Conservation (phyloP, 2,329 filamentous ascomycete genomes). For the Lachnellula occidentalis region DNA sequence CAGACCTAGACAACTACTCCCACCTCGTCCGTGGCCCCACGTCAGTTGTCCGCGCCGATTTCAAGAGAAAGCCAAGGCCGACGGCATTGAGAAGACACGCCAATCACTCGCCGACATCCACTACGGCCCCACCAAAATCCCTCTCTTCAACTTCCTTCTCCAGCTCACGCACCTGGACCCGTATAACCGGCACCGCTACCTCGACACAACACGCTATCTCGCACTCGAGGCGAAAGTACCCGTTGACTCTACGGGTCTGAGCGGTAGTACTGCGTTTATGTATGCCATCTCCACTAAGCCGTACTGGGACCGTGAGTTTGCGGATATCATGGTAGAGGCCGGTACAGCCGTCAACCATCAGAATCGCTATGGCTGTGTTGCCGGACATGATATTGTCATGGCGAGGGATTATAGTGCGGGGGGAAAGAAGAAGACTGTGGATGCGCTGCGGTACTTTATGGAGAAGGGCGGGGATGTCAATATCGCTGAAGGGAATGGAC, state of each 20-base stretch:
- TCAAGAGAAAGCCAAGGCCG: neutral
- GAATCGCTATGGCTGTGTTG: conserved; percentile 9
- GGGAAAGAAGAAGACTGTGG: conserved; percentile 6
- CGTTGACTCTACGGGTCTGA: conserved; percentile 7
- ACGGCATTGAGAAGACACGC: neutral
- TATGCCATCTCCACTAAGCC: conserved; percentile 8
- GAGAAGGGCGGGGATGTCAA: conserved; percentile 5
- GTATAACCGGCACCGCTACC: neutral
- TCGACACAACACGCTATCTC: conserved; percentile 4
- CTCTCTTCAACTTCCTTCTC: conserved; percentile 11
- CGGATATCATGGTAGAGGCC: conserved; percentile 4
- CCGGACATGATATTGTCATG: conserved; percentile 11
- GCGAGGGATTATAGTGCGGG: conserved; percentile 1
- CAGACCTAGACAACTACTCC: conserved; percentile 6
- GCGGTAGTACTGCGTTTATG: conserved; percentile 5
- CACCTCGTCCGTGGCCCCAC: neutral
- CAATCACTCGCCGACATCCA: neutral
- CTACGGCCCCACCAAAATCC: conserved; percentile 8
- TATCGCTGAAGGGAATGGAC: conserved; percentile 4
- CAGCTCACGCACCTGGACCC: conserved; percentile 9
- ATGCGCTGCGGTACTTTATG: conserved; percentile 4
- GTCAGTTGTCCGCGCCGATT: neutral
- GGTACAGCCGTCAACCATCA: conserved; percentile 4
- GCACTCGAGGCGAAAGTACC: conserved; percentile 6
- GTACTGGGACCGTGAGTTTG: conserved; percentile 9